Conservation (phyloP, 305 asterid genomes). For the Plantago rigida region DNA sequence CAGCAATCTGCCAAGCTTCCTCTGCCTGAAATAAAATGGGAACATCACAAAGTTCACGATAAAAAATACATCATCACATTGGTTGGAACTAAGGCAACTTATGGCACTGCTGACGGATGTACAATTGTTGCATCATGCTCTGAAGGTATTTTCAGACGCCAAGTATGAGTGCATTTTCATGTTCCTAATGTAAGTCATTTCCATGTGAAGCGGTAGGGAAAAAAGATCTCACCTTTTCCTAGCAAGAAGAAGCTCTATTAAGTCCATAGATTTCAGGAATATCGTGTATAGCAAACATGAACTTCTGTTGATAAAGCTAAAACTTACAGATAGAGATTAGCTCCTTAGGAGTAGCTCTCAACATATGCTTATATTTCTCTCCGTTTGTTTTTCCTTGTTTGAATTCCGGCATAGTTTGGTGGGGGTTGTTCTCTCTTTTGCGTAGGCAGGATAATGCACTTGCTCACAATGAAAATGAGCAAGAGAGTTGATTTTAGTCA, state of each 20-base stretch:
- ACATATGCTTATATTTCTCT: too few relatives aligned
- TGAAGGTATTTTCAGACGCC: slow-evolving; percentile 53
- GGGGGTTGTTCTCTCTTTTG: too few relatives aligned
- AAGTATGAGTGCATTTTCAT: neutral
- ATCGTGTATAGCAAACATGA: too few relatives aligned
- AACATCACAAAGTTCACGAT: slow-evolving; percentile 74
- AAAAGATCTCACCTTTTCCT: neutral
- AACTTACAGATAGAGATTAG: too few relatives aligned
- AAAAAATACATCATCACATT: slow-evolving; percentile 65
- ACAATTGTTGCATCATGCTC: slow-evolving; percentile 70
- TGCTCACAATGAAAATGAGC: too few relatives aligned
- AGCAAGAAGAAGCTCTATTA: neutral
- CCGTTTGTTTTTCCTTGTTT: too few relatives aligned
- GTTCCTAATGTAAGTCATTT: neutral
- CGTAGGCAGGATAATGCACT: too few relatives aligned
- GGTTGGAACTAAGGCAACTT: slow-evolving; percentile 68
- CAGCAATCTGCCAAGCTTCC: slow-evolving; percentile 76
- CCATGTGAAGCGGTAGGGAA: neutral
- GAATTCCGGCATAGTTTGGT: too few relatives aligned
- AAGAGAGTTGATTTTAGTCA: too few relatives aligned
- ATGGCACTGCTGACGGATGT: slow-evolving; percentile 92
- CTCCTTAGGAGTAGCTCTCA: too few relatives aligned
- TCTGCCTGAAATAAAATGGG: slow-evolving; percentile 88
- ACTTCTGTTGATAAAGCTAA: too few relatives aligned
- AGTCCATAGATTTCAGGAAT: too few relatives aligned